phyloP scores from a whole-genome alignment of 1,284 basidiomycete genomes.

The Rhodotorula mucilaginosa region DNA sequence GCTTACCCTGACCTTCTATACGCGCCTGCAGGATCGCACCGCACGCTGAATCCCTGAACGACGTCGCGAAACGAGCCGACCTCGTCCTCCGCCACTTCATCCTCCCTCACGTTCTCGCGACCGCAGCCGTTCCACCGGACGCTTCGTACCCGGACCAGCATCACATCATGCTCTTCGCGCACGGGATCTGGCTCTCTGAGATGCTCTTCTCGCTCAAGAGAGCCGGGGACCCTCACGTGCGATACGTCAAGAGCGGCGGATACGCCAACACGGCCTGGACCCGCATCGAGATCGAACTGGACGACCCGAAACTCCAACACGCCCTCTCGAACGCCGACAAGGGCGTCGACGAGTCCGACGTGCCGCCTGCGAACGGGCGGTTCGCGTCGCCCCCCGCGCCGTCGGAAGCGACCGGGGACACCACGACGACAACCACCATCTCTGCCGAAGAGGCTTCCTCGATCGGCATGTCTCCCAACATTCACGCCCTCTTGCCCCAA shows the following conservation, averaged over 20 bases:
- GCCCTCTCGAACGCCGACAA: neutral
- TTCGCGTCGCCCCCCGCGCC: conserved; percentile 17
- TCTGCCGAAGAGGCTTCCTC: neutral
- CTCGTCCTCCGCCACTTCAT: conserved; percentile 61
- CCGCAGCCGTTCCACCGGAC: conserved; percentile 12
- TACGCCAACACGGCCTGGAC: conserved; percentile 57
- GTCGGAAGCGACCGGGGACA: conserved; percentile 13
- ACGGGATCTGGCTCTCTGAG: conserved; percentile 73
- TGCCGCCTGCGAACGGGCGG: neutral
- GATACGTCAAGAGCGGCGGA: conserved; percentile 47
- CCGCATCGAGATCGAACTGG: conserved; percentile 49
- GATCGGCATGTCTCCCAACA: neutral
- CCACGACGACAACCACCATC: neutral
- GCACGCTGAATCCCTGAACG: conserved; percentile 66
- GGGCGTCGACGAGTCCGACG: neutral
- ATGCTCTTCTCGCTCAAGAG: conserved; percentile 43
- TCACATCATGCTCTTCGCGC: conserved; percentile 72
- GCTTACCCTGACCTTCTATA: neutral
- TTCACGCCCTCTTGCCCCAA: conserved; percentile 42
- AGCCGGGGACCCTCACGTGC: conserved; percentile 48
- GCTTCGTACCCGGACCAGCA: conserved; percentile 43
- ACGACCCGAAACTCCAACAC: conserved; percentile 2
- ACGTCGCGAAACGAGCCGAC: conserved; percentile 63
- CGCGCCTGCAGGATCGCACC: conserved; percentile 36
- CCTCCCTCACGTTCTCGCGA: conserved; percentile 57